Base-by-base conservation (phyloP, 2,329 filamentous ascomycete species). In the Zarea fungicola region DNA sequence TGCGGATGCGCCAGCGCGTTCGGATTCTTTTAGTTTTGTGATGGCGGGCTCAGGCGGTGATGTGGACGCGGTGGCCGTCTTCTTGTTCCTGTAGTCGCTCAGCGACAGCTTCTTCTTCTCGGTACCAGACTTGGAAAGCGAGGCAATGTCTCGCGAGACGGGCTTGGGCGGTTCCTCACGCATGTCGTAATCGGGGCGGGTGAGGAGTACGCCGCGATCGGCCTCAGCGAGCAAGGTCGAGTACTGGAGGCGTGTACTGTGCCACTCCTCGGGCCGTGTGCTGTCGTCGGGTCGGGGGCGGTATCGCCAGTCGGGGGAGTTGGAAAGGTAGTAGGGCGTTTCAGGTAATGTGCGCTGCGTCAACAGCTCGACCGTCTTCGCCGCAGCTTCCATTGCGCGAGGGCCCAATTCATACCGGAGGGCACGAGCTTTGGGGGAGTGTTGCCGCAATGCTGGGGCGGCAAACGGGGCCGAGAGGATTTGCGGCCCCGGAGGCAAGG, bases 11-110 rank as follows among this genome's bases (percentile, higher is more conserved):
- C 55, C 56, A 50, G 56, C 54, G 56, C 65, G 64, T 39, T 65
- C 62, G 26, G 44, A 48, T 19, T 68, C 66, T 32, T 58, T 61
- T 54, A 58, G 64, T 48, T 59, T 66, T 23, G 59, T 55, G 40
- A 62, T 58, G 47, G 60, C 52, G 5, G 64, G 60, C 37, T 68
- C 65, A 13, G 66, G 60, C 1, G 70, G 66, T 13, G 69, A 69
- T 8, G 65, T 60, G 9, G 69, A 66, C 45, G 61, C 43, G 45
- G 54, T 54, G 51, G 59, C 52, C 14, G 65, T 63, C 60, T 75
- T 76, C 61, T 76, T 76, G 53, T 77, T 81, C 63, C 77, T 77
- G 56, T 81, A 82, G 60, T 81, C 78, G 62, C 75, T 78, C 52
- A 82, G 63, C 13, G 77, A 79, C 54, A 81, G 60, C 61, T 80